A percentile compares a stretch with the other conserved stretches of the same genome.
Evolutionary conservation across 1,284 basidiomycete species (phyloP).

Genomic region (Gymnopus androsaceus): DNA sequence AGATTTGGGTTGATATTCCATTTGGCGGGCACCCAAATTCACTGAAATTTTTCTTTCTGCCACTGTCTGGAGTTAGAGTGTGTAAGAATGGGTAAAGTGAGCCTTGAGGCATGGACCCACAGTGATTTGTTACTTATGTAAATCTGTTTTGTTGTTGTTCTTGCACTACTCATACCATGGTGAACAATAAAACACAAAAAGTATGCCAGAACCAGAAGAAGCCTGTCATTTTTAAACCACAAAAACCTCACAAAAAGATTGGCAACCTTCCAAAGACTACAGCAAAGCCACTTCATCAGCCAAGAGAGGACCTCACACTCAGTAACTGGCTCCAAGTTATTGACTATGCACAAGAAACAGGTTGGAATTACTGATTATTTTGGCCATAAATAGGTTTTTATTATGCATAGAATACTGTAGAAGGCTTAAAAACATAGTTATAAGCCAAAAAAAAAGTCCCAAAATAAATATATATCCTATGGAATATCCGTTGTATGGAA

Average conservation of each 20-base stretch:
- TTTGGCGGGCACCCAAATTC: background rate
- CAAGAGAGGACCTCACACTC: conserved; percentile 18
- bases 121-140: background rate
- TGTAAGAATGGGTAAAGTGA: background rate
- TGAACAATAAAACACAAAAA: background rate
- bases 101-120: background rate
- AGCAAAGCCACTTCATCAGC: background rate
- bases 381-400: too few relatives aligned
- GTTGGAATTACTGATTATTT: too few relatives aligned
- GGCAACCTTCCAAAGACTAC: background rate
- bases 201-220: background rate
- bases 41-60: background rate
- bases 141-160: background rate
- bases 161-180: background rate
- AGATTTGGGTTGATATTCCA: conserved; percentile 1
- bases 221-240: background rate
- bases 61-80: background rate
- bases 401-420: too few relatives aligned
- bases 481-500: too few relatives aligned
- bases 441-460: too few relatives aligned
- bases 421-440: too few relatives aligned
- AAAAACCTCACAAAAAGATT: background rate
- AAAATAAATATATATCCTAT: too few relatives aligned
- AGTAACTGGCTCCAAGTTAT: conserved; percentile 22
- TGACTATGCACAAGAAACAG: conserved; percentile 19